Base-by-base conservation (phyloP, 2,329 filamentous ascomycete genomes). In the Claviceps capensis region DNA sequence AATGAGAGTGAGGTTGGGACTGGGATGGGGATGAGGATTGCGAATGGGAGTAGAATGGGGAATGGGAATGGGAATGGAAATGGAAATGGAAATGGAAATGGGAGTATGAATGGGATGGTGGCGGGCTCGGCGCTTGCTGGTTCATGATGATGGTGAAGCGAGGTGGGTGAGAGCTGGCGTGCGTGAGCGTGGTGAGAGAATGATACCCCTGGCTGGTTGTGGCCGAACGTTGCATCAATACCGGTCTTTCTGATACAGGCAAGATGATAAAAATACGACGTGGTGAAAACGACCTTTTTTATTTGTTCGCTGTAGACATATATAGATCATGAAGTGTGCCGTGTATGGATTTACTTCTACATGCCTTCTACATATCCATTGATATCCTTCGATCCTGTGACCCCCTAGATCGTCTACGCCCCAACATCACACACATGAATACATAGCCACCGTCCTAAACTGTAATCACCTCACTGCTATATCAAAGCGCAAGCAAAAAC, bases 291-390 rank as follows among this genome's bases (percentile, higher is more conserved):
- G 26, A 44, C 22, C 19, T 14, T 16, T 26, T 16, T 3, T 23
- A 6, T 11, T n/a, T 8, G 4, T 41, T 22, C 43, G 11, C 30
- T 9, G 30, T 34, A 34, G 3, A 34, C 9, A 34, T 4, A 34
- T 4, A 11, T 34, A 34, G 30, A 34, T 34, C 11, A 34, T 38
- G 8, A 47, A 34, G 30, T n/a, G 19, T 51, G 19, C 22, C 44
- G 23, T 46, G 40, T 40, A 52, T 48, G 3, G n/a, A 43, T 48
- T 34, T n/a, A 14, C 47, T 38, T 48, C 16, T 52, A 52, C 47
- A 42, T 40, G 46, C 42, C 17, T 14, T 49, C 51, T 49, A n/a
- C n/a, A n/a, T n/a, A 45, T 34, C 38, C 40, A 22, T 49, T 44
- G 23, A 52, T 30, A 44, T 47, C 41, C 42, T 30, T 49, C 48